Percentiles rank a stretch among this genome's conserved stretches.
These are phyloP conservation scores for Spinacia oleracea DNA, from an alignment of 179 eudicot genomes.

Conservation along the genomic window DNA sequence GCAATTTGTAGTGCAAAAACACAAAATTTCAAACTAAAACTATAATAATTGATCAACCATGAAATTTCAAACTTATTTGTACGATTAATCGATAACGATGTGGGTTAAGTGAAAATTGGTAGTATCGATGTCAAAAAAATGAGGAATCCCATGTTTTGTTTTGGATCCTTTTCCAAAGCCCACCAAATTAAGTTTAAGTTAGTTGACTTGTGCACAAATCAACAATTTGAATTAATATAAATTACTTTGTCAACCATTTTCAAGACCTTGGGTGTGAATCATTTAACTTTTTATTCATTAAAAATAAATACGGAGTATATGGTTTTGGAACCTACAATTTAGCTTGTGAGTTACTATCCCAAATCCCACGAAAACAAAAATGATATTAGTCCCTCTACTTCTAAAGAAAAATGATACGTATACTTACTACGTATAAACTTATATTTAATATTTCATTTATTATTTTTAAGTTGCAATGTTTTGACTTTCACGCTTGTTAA, in stretches of 20 bases:
- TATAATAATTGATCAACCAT: slow-evolving; percentile 18
- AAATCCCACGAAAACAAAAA: no score
- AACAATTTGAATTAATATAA: slow-evolving; percentile 10
- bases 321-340: no score
- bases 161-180: slow-evolving; percentile 31
- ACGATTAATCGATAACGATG: slow-evolving; percentile 28
- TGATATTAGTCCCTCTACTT: no score
- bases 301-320: no score
- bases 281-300: no score
- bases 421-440: no score
- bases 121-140: slow-evolving; percentile 42
- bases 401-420: no score
- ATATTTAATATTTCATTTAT: no score
- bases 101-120: slow-evolving; percentile 20
- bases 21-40: slow-evolving; percentile 31
- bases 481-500: no score
- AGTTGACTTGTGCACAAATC: slow-evolving; percentile 42
- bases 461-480: no score
- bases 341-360: no score
- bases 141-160: slow-evolving; percentile 55
- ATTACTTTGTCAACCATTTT: slow-evolving; percentile 11
- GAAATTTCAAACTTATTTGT: slow-evolving; percentile 39
- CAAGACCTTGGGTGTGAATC: not conserved
- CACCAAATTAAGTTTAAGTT: slow-evolving; percentile 42
- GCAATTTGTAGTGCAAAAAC: slow-evolving; percentile 35